These are phyloP conservation scores for Acanthochlamys bracteata DNA, from an alignment of 106 monocot species.

Conservation along the genomic window DNA sequence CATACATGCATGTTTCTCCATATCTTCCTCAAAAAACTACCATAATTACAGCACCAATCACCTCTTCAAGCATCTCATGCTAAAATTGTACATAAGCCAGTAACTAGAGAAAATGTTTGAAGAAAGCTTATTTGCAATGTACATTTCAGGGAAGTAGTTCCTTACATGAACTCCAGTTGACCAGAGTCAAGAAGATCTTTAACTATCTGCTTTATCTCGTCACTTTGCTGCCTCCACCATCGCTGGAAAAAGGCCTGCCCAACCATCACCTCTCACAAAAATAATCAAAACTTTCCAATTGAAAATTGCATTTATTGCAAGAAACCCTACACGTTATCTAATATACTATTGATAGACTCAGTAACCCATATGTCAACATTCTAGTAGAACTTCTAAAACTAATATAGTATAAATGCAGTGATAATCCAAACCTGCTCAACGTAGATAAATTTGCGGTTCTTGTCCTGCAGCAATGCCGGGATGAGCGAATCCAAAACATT, in stretches of 20 bases:
- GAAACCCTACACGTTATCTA: too few species aligned
- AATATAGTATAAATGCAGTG: background rate
- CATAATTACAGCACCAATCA: too few species aligned
- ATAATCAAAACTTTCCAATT: background rate
- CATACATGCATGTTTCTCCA: too few species aligned
- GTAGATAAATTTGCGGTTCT: slow-evolving; percentile 72
- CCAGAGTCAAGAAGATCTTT: slow-evolving; percentile 64
- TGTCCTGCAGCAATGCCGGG: slow-evolving; percentile 47
- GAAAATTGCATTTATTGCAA: background rate
- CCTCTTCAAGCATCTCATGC: too few species aligned
- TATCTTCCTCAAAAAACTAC: too few species aligned
- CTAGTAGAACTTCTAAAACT: background rate
- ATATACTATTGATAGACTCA: too few species aligned
- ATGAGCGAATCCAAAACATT: slow-evolving; percentile 72
- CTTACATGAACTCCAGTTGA: slow-evolving; percentile 89
- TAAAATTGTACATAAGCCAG: too few species aligned
- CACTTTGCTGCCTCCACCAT: slow-evolving; percentile 93
- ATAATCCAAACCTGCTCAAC: slow-evolving; percentile 39
- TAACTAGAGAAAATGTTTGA: too few species aligned
- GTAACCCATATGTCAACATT: background rate
- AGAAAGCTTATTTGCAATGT: background rate
- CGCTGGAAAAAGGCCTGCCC: slow-evolving; percentile 89
- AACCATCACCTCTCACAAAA: background rate
- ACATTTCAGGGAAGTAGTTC: background rate
- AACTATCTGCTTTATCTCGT: slow-evolving; percentile 54